These are phyloP conservation scores for Saccharomycopsis sp. DNA, from an alignment of 805 yeast genomes.

Conservation along the genomic window DNA sequence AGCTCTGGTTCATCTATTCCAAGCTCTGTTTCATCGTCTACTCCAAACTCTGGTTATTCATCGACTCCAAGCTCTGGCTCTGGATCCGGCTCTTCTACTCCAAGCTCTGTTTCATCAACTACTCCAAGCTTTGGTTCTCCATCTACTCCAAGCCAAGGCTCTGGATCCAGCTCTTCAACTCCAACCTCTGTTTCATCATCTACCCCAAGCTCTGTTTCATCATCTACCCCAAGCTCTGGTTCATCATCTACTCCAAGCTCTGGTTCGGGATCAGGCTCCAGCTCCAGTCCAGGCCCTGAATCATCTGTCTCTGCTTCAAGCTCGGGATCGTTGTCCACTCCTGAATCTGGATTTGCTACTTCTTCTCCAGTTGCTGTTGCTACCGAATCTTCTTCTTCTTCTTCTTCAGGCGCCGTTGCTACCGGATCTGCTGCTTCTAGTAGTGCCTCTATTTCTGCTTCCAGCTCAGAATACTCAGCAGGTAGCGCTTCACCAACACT, in stretches of 20 bases:
- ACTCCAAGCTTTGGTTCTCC: not conserved
- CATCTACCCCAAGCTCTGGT: too few species aligned
- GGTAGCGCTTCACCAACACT: not conserved
- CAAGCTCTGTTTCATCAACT: not conserved
- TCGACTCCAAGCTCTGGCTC: not conserved
- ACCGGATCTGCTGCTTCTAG: too few species aligned
- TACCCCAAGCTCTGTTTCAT: not conserved
- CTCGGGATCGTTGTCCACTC: not conserved
- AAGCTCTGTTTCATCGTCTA: not conserved
- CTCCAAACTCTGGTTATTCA: not conserved
- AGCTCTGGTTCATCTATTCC: not conserved
- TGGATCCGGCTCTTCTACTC: not conserved
- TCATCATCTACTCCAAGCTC: too few species aligned
- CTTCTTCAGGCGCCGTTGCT: too few species aligned
- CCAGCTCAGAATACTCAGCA: not conserved
- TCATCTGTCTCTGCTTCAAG: not conserved
- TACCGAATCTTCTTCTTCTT: not conserved
- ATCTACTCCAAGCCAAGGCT: not conserved
- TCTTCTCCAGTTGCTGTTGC: too few species aligned
- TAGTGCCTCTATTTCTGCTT: not conserved
- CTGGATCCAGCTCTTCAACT: not conserved
- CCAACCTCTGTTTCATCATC: not conserved
- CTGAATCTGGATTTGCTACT: not conserved
- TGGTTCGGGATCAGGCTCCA: too few species aligned
- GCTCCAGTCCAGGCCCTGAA: too few species aligned